These are phyloP conservation scores for Cochlearia excelsa DNA, from an alignment of 345 rosid genomes.

Conservation along the genomic window DNA sequence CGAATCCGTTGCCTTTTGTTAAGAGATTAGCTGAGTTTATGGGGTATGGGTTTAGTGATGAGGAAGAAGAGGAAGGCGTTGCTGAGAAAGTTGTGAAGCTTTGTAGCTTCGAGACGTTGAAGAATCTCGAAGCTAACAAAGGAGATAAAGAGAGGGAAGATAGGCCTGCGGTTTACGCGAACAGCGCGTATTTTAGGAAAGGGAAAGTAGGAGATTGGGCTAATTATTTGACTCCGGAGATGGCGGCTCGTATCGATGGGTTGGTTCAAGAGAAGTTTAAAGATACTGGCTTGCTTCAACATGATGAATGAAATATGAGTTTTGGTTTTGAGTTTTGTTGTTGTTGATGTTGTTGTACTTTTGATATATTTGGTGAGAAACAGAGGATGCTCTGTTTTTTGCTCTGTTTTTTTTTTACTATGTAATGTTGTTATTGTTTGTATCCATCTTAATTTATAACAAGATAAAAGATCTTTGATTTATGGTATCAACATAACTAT, in stretches of 20 bases:
- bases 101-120: slow-evolving; percentile 42
- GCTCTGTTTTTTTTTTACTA: background rate
- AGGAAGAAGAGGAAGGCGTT: slow-evolving; percentile 35
- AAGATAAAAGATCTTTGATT: slow-evolving; percentile 20
- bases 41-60: slow-evolving; percentile 33
- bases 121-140: slow-evolving; percentile 41
- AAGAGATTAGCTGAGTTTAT: slow-evolving; percentile 41
- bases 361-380: slow-evolving; percentile 4
- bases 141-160: slow-evolving; percentile 25
- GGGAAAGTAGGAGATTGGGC: slow-evolving; percentile 47
- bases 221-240: slow-evolving; percentile 39
- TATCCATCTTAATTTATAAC: slow-evolving; percentile 14
- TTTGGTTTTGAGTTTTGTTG: background rate
- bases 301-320: slow-evolving; percentile 15
- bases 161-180: slow-evolving; percentile 25
- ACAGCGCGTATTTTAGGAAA: slow-evolving; percentile 37
- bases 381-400: slow-evolving; percentile 34
- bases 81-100: slow-evolving; percentile 34
- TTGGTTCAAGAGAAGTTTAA: slow-evolving; percentile 34
- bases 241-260: slow-evolving; percentile 38
- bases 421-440: slow-evolving; percentile 1
- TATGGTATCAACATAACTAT: background rate
- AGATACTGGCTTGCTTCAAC: slow-evolving; percentile 38
- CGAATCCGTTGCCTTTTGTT: slow-evolving; percentile 34
- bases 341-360: background rate